Evolutionary conservation across 2,329 filamentous ascomycete genomes (phyloP).

Genomic region (Metarhizium humberi): DNA sequence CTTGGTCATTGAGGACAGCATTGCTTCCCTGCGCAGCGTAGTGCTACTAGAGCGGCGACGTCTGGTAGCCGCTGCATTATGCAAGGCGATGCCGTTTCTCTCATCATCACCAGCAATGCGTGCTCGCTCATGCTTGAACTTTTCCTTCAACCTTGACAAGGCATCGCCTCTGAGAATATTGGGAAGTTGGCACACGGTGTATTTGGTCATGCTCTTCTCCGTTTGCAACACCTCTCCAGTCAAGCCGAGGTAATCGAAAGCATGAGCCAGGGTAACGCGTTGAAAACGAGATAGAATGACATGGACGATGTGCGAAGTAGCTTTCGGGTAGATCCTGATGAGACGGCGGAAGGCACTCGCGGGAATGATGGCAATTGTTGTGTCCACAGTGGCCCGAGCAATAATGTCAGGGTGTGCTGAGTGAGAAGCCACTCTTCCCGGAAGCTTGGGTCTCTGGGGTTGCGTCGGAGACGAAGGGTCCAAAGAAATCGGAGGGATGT

Average conservation of each 20-base stretch:
- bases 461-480: conserved; percentile 34
- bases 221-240: conserved; percentile 87
- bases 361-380: conserved; percentile 95
- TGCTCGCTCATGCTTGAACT: conserved; percentile 79
- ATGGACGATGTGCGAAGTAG: conserved; percentile 94
- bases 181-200: conserved; percentile 82
- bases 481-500: conserved; percentile 67
- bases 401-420: conserved; percentile 96
- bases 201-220: conserved; percentile 88
- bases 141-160: conserved; percentile 78
- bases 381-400: conserved; percentile 90
- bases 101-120: conserved; percentile 72
- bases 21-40: conserved; percentile 69
- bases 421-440: conserved; percentile 43
- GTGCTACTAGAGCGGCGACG: conserved; percentile 66
- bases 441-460: conserved; percentile 26
- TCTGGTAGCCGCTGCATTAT: conserved; percentile 62
- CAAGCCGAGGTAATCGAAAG: conserved; percentile 86
- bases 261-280: conserved; percentile 87
- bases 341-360: conserved; percentile 89
- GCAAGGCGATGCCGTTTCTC: conserved; percentile 82
- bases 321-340: conserved; percentile 90
- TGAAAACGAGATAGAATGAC: conserved; percentile 93
- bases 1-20: conserved; percentile 54
- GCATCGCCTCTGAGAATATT: conserved; percentile 82